Percentiles rank a stretch among this genome's conserved stretches.
Conservation (phyloP, 768 basidiomycete species). For the Amanita phalloides region DNA sequence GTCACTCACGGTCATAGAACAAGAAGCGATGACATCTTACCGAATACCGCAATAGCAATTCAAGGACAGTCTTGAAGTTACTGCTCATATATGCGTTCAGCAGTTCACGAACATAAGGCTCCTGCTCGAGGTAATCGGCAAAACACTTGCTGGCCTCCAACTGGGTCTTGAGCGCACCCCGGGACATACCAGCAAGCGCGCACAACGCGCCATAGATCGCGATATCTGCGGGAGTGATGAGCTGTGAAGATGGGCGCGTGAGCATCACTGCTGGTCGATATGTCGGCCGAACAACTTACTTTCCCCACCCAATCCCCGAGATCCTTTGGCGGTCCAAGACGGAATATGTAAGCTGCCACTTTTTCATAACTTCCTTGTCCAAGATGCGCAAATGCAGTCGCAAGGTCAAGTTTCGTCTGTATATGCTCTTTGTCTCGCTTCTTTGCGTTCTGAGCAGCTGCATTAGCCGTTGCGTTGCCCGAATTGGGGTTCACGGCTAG, state of each 20-base stretch:
- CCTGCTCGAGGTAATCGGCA: constrained; percentile 71
- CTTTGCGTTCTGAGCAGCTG: constrained; percentile 19
- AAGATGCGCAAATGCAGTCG: constrained; percentile 67
- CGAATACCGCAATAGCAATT: constrained; percentile 61
- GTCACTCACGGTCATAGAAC: background rate
- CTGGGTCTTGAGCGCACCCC: constrained; percentile 57
- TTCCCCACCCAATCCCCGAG: constrained; percentile 74
- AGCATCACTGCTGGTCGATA: background rate
- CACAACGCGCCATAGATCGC: constrained; percentile 82
- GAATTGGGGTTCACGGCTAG: constrained; percentile 16
- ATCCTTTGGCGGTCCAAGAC: constrained; percentile 51
- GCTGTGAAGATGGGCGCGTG: constrained; percentile 23
- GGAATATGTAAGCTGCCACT: constrained; percentile 66
- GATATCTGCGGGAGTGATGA: constrained; percentile 74
- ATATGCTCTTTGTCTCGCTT: constrained; percentile 54
- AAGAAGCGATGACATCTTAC: constrained; percentile 25
- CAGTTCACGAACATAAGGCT: constrained; percentile 79
- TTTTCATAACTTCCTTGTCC: constrained; percentile 68
- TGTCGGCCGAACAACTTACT: constrained; percentile 23
- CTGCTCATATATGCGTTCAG: constrained; percentile 80
- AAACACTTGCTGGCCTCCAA: constrained; percentile 64
- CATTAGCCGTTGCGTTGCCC: constrained; percentile 11
- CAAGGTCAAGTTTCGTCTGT: constrained; percentile 73
- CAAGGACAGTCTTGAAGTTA: constrained; percentile 76
- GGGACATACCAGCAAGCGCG: constrained; percentile 66